These are phyloP conservation scores for Phytophthora melonis DNA, from an alignment of 352 stramenopile species.

Conservation along the genomic window DNA sequence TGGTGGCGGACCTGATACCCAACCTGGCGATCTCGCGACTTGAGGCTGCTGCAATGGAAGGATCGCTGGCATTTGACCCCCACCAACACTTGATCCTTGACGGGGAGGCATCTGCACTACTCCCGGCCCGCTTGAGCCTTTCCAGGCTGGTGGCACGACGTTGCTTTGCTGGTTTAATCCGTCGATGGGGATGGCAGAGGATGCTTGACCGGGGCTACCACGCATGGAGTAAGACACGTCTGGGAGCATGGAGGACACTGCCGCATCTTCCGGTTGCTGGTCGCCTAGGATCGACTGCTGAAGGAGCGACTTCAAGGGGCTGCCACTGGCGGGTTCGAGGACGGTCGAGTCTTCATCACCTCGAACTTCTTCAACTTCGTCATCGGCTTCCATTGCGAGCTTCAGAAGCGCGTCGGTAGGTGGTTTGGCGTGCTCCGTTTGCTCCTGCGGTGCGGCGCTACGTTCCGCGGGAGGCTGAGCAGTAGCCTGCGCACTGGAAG, in stretches of 20 bases:
- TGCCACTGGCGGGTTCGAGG: conserved; percentile 13
- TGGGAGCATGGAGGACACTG: conserved; percentile 26
- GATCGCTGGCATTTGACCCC: conserved; percentile 11
- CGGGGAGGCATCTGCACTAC: conserved; percentile 11
- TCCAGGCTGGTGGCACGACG: conserved; percentile 8
- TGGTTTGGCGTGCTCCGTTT: conserved; percentile 5
- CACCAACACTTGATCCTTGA: conserved; percentile 9
- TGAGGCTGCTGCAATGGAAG: conserved; percentile 37
- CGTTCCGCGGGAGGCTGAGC: neutral
- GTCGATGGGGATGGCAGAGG: conserved; percentile 15
- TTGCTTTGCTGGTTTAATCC: conserved; percentile 9
- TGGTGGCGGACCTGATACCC: conserved; percentile 26
- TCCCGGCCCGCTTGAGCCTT: conserved; percentile 10
- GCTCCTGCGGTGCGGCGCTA: neutral
- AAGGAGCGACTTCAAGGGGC: conserved; percentile 25
- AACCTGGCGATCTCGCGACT: conserved; percentile 37
- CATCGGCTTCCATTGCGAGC: conserved; percentile 30
- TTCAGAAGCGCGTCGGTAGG: conserved; percentile 23
- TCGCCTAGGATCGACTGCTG: conserved; percentile 35
- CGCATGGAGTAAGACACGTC: conserved; percentile 52
- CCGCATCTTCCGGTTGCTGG: conserved; percentile 28
- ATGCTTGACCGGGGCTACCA: conserved; percentile 12
- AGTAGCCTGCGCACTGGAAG: conserved; percentile 1
- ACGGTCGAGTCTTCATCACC: neutral
- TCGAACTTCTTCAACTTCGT: neutral